Conservation (phyloP, 1,284 basidiomycete genomes). For the Stygiomarasmius scandens region DNA sequence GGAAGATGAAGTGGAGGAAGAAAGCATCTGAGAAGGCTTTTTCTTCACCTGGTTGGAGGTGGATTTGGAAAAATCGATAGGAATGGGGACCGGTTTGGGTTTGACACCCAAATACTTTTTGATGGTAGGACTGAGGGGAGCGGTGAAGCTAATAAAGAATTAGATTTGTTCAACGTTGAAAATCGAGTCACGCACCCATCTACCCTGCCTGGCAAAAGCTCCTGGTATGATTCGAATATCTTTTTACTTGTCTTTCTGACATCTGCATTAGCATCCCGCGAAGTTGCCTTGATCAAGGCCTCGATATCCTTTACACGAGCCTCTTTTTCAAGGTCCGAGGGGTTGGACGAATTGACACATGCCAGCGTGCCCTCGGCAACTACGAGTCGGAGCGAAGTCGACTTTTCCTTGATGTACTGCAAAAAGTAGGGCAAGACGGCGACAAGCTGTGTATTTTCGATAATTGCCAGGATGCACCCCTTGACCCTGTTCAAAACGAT, state of each 20-base stretch:
- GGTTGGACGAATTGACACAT: conserved; percentile 75
- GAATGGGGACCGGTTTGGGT: conserved; percentile 19
- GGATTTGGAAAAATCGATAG: conserved; percentile 22
- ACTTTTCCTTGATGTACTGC: conserved; percentile 71
- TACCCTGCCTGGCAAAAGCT: conserved; percentile 67
- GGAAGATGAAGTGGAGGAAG: not conserved
- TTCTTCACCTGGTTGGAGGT: conserved; percentile 5
- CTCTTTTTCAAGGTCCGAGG: conserved; percentile 73
- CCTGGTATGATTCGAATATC: conserved; percentile 76
- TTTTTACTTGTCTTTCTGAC: conserved; percentile 70
- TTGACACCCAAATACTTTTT: conserved; percentile 76
- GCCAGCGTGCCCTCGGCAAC: conserved; percentile 66
- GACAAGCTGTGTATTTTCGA: conserved; percentile 74
- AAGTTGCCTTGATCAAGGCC: conserved; percentile 65
- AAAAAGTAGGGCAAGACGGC: conserved; percentile 65
- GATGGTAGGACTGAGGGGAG: conserved; percentile 74
- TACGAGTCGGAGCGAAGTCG: conserved; percentile 60
- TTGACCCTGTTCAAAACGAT: conserved; percentile 72
- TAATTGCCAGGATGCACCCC: conserved; percentile 59
- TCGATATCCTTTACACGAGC: conserved; percentile 68
- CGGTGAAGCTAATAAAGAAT: conserved; percentile 57
- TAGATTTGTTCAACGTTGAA: conserved; percentile 11
- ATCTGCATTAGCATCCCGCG: conserved; percentile 77
- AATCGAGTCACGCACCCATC: conserved; percentile 52
- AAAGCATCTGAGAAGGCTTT: conserved; percentile 4